A percentile compares a stretch with the other conserved stretches of the same genome.
These are phyloP conservation scores for Thinopyrum obtusiflorum DNA, from an alignment of 202 grass and related monocot species.

Conservation along the genomic window DNA sequence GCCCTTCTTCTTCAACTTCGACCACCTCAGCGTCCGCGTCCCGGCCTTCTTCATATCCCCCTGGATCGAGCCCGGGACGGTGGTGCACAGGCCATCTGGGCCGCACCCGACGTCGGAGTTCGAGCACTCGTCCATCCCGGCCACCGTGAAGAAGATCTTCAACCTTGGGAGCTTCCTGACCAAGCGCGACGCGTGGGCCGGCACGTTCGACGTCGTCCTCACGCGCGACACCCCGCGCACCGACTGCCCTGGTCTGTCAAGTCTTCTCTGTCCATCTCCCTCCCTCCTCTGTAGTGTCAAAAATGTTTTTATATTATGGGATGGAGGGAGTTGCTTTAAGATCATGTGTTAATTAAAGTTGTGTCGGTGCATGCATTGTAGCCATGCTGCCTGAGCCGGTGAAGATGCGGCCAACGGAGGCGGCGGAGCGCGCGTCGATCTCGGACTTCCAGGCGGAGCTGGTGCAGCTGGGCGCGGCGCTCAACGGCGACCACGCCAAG, in stretches of 20 bases:
- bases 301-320: no score
- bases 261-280: no score
- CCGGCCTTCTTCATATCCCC: conserved; percentile 74
- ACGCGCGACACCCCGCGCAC: conserved; percentile 57
- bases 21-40: conserved; percentile 84
- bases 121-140: conserved; percentile 92
- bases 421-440: conserved; percentile 36
- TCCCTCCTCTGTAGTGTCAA: no score
- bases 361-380: background rate
- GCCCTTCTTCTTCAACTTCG: conserved; percentile 72
- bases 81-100: conserved; percentile 56
- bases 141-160: conserved; percentile 88
- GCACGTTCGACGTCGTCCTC: conserved; percentile 71
- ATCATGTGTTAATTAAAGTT: no score
- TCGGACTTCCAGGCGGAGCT: conserved; percentile 79
- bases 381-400: conserved; percentile 48
- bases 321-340: no score
- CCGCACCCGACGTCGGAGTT: conserved; percentile 60
- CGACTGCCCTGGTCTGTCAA: conserved; percentile 49
- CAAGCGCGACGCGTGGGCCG: conserved; percentile 74
- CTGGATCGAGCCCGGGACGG: conserved; percentile 72
- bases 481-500: conserved; percentile 72
- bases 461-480: conserved; percentile 68
- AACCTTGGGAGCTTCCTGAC: conserved; percentile 62
- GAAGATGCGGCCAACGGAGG: conserved; percentile 42